These are phyloP conservation scores for Sugiyamaella marilandica DNA, from an alignment of 805 yeast genomes.

Conservation along the genomic window DNA sequence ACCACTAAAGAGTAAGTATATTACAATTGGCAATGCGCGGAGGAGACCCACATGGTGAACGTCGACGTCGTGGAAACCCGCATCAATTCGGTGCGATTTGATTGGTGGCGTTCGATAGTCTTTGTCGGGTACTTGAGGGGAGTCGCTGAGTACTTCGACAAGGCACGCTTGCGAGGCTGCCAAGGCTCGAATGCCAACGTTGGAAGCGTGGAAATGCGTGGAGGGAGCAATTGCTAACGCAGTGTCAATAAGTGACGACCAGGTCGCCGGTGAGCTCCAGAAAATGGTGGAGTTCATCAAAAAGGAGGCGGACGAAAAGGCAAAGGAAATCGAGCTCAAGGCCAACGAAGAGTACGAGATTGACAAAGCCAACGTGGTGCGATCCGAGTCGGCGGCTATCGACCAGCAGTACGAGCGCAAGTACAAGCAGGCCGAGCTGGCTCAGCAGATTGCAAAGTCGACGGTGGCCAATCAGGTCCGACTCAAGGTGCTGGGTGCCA, in stretches of 20 bases:
- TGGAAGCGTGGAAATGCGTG: background rate
- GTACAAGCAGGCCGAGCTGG: constrained; percentile 84
- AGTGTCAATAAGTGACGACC: constrained; percentile 29
- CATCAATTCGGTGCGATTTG: no score
- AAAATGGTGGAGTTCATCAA: constrained; percentile 98
- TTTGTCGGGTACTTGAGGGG: no score
- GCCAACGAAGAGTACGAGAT: constrained; percentile 99
- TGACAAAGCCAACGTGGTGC: constrained; percentile 91
- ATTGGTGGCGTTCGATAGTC: no score
- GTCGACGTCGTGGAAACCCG: no score
- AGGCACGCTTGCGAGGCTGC: no score
- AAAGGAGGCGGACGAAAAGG: constrained; percentile 98
- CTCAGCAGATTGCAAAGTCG: constrained; percentile 93
- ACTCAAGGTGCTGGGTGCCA: constrained; percentile 80
- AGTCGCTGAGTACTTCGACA: no score
- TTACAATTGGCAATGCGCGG: no score
- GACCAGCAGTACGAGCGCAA: constrained; percentile 76
- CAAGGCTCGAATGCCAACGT: no score
- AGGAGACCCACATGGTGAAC: no score
- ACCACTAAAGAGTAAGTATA: no score
- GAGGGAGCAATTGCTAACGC: background rate
- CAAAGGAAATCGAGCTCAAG: constrained; percentile 89
- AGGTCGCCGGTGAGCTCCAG: constrained; percentile 92
- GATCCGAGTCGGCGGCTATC: constrained; percentile 84
- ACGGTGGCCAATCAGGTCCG: constrained; percentile 94